Base-by-base conservation (phyloP, 306 rosid genomes). In the Vigna radiata region DNA sequence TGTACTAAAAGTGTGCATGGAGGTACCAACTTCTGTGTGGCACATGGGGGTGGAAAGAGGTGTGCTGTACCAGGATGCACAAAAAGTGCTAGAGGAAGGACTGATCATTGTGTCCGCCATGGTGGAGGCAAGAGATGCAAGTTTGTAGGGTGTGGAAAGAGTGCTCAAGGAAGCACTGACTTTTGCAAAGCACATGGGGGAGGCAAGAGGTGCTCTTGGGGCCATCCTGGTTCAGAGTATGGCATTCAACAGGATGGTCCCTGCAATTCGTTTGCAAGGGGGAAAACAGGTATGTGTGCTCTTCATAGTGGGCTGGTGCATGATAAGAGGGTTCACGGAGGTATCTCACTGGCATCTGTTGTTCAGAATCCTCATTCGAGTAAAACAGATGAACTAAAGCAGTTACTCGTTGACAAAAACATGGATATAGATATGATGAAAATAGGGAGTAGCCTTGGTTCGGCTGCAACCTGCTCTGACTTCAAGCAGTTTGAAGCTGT, bases 151-250 rank as follows among this genome's bases (percentile, higher is more conserved):
- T 93, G 98, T 78, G 98, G 96, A 49, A 93, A 93, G 83, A 93
- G 98, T 80, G 98, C 98, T 48, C 98, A 93, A 84, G 98, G 98
- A 14, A 91, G 98, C 85, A 93, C 98, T 3, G 96, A 93, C 85
- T 93, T 86, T 68, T 93, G 98, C 85, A 93, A 93, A 86, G 98
- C 98, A 11, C 98, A 93, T 85, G 98, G 98, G n/a, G 98, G 98
- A 76, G 98, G 98, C 81, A 93, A 93, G 79, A 89, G 92, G 78
- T 93, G 98, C 86, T 91, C 91, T 41, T 93, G 98, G 98, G 98
- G 96, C 65, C 95, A 89, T 85, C 88, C 89, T 1, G 96, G 88
- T 58, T 90, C 98, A 72, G 90, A 86, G 67, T 89, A 80, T 50
- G 84, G 89, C 21, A 77, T 17, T 62, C 85, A 85, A 78, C 81